Percentiles rank a stretch among this genome's conserved stretches.
phyloP scores from a whole-genome alignment of 352 stramenopile species.

The Pythium chondricola region DNA sequence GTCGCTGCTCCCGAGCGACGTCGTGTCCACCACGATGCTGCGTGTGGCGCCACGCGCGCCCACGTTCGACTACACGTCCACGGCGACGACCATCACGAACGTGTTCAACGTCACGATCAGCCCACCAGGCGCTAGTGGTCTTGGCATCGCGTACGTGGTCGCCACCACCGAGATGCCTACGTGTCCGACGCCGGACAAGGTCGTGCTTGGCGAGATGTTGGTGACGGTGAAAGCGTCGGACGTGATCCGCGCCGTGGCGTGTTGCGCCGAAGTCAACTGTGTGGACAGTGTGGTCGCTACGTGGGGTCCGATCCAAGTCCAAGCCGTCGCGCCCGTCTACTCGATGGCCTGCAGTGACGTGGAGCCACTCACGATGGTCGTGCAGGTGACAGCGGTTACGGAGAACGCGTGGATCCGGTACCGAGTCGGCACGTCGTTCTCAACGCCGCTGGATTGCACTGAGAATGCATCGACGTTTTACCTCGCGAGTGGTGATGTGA shows the following conservation, averaged over 20 bases:
- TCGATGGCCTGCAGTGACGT: conserved; percentile 19
- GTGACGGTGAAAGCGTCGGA: conserved; percentile 29
- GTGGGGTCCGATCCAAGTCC: conserved; percentile 21
- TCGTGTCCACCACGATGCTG: conserved; percentile 20
- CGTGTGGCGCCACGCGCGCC: conserved; percentile 32
- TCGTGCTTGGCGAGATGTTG: conserved; percentile 10
- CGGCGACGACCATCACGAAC: conserved; percentile 37
- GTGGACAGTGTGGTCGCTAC: conserved; percentile 11
- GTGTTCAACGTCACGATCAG: conserved; percentile 39
- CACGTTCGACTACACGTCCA: conserved; percentile 26
- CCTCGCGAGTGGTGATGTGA: not conserved
- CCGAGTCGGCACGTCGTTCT: conserved; percentile 2
- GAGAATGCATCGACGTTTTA: not conserved
- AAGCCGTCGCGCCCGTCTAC: conserved; percentile 16
- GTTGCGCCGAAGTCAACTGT: conserved; percentile 26
- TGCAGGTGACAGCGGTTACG: conserved; percentile 9
- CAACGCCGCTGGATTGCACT: conserved; percentile 3
- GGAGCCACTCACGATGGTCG: conserved; percentile 16
- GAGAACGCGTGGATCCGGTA: conserved; percentile 21
- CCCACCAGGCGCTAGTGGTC: conserved; percentile 1
- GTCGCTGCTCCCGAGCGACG: conserved; percentile 25
- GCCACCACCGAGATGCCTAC: not conserved
- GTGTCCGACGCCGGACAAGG: conserved; percentile 13
- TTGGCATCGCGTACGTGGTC: conserved; percentile 28
- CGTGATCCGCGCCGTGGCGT: conserved; percentile 38